These are phyloP conservation scores for Alternaria ethzedia DNA, from an alignment of 2,329 filamentous ascomycete genomes.

Conservation along the genomic window DNA sequence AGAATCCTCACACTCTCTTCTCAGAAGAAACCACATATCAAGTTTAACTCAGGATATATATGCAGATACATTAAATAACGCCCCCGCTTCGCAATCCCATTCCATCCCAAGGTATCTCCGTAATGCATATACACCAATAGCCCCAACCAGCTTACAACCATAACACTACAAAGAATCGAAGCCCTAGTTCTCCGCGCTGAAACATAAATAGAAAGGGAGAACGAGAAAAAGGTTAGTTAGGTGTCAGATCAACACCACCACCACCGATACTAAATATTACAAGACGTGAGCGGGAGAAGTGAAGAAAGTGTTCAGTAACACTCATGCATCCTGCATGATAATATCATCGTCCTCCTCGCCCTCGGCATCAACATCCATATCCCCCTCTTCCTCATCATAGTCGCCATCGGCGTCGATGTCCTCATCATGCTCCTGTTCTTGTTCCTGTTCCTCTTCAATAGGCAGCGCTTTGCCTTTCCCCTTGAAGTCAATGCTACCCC, in stretches of 20 bases:
- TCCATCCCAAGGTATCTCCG: slow-evolving; percentile 7
- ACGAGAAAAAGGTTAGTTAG: neutral
- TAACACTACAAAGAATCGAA: neutral
- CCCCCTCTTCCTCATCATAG: slow-evolving; percentile 14
- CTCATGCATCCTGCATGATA: slow-evolving; percentile 13
- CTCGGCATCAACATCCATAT: slow-evolving; percentile 20
- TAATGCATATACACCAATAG: neutral
- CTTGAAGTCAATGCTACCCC: slow-evolving; percentile 32
- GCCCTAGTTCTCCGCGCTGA: neutral
- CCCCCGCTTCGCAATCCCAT: neutral
- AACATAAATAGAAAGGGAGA: neutral
- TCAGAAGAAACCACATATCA: neutral
- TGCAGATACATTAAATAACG: neutral
- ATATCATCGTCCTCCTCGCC: slow-evolving; percentile 40
- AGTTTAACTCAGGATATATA: neutral
- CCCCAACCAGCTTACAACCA: neutral
- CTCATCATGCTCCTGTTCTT: slow-evolving; percentile 39
- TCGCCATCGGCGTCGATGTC: slow-evolving; percentile 30
- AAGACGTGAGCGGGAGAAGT: neutral
- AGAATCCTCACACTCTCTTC: neutral
- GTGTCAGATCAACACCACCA: neutral
- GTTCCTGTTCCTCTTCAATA: slow-evolving; percentile 40
- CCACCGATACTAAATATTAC: neutral
- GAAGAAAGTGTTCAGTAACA: neutral
- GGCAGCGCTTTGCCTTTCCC: slow-evolving; percentile 34